Percentiles rank a stretch among this genome's conserved stretches.
These are phyloP conservation scores for Chalciporus piperatus DNA, from an alignment of 768 basidiomycete genomes.

Conservation along the genomic window DNA sequence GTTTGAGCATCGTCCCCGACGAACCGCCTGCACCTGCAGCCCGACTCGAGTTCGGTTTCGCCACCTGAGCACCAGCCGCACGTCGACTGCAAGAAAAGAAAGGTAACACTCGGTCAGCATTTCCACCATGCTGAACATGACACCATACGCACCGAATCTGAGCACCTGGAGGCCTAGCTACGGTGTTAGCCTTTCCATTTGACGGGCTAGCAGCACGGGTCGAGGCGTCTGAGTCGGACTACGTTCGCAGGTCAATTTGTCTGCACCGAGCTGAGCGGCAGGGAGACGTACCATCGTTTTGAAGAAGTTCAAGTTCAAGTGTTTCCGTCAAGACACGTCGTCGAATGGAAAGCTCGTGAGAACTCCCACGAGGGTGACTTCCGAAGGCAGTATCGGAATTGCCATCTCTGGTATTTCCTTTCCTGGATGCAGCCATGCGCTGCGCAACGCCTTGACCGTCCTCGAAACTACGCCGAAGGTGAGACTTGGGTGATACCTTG, in stretches of 20 bases:
- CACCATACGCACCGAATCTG: slow-evolving; percentile 61
- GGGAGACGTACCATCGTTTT: slow-evolving; percentile 33
- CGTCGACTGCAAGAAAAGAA: slow-evolving; percentile 59
- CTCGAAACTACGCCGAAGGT: background rate
- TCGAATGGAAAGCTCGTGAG: slow-evolving; percentile 25
- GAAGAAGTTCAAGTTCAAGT: slow-evolving; percentile 8
- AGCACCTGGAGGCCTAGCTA: slow-evolving; percentile 75
- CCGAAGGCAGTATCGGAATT: too few species aligned
- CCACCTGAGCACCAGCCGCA: slow-evolving; percentile 59
- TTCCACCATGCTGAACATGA: background rate
- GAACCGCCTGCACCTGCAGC: slow-evolving; percentile 95
- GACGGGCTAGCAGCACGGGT: slow-evolving; percentile 39
- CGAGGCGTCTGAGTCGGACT: slow-evolving; percentile 83
- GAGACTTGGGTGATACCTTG: too few species aligned
- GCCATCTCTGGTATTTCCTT: too few species aligned
- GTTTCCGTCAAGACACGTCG: slow-evolving; percentile 6
- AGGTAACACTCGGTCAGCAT: background rate
- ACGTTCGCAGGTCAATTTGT: background rate
- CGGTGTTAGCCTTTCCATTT: slow-evolving; percentile 42
- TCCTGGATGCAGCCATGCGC: background rate
- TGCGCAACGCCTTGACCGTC: too few species aligned
- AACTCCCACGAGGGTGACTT: slow-evolving; percentile 14
- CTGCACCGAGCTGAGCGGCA: background rate
- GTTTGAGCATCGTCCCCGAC: slow-evolving; percentile 96
- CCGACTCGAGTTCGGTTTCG: slow-evolving; percentile 82